Base-by-base conservation (phyloP, 352 stramenopile genomes). In the Phytopythium helicoides region DNA sequence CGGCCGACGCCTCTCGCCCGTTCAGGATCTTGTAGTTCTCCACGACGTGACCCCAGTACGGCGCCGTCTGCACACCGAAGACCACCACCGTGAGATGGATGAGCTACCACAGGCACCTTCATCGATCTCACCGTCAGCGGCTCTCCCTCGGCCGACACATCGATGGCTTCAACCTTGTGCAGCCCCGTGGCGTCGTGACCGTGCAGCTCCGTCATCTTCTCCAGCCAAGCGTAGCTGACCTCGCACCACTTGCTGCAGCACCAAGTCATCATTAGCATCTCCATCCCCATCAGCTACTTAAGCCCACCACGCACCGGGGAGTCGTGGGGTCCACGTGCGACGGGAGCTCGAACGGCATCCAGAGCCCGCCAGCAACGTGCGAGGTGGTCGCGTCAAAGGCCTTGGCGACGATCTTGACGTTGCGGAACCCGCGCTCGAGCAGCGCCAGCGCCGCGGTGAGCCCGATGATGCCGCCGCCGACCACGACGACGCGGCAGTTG, bases 21-120 rank as follows among this genome's bases (percentile, higher is more conserved):
- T 58, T 68, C 12, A 89, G 47, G 18, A 84, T 37, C 3, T 72
- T 70, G 56, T 84, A 87, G 51, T 82, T 64, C 37, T 78, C 58
- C 12, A 84, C 79, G 36, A 70, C 85, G 39, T 87, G 76, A 0
- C 76, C 76, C 79, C 79, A 89, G 54, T 89, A 89, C 42, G 73
- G 76, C 52, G 79, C 68, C 38, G 59, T 47, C 58, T 73, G 33
- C 26, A 15, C n/a, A 38, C 9, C 26, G 5, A 46, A 18, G 22
- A 55, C 6, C n/a, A 37, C 8, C 42, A 56, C 34, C 21, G 52
- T 49, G 26, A 15, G 40, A 18, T 7, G 37, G 3, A 33, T 12
- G 40, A 23, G 8, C n/a, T 41, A 38, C 33, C n/a, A 12, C 22
- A 25, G 47, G 11, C 31, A 33, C 23, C 3, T 37, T 28, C 15